phyloP scores from a whole-genome alignment of 805 yeast genomes.

The Candida alai region DNA sequence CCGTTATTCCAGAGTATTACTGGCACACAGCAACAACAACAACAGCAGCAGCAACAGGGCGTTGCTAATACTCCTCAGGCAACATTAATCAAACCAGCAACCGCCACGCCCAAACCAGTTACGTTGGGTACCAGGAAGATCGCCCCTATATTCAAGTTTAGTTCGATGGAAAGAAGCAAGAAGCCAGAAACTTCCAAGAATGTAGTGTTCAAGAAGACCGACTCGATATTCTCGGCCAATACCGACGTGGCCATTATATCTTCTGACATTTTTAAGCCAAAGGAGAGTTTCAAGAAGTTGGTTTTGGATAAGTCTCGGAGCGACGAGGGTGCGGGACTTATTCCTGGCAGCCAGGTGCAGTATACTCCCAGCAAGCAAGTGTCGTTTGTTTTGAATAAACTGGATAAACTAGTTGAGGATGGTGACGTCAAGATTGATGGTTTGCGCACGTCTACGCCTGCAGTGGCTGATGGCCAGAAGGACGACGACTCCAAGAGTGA shows the following conservation, averaged over 20 bases:
- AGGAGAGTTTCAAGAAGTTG: constrained; percentile 49
- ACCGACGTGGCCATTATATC: constrained; percentile 68
- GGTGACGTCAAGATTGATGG: constrained; percentile 1
- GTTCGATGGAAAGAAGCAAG: constrained; percentile 16
- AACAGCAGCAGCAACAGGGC: constrained; percentile 12
- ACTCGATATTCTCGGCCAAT: constrained; percentile 32
- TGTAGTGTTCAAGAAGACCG: constrained; percentile 10
- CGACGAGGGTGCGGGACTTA: constrained; percentile 5
- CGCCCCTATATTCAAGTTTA: constrained; percentile 46
- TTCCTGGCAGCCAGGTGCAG: constrained; percentile 15
- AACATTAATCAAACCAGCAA: constrained; percentile 19
- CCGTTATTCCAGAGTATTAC: constrained; percentile 56
- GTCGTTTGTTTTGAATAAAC: constrained; percentile 12
- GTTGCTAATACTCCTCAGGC: constrained; percentile 22
- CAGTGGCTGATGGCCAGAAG: neutral
- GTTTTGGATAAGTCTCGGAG: constrained; percentile 45
- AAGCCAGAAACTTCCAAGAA: constrained; percentile 9
- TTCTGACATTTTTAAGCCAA: constrained; percentile 69
- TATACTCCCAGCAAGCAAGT: constrained; percentile 16
- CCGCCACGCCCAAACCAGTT: constrained; percentile 48
- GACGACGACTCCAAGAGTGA: neutral
- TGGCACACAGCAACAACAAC: constrained; percentile 17
- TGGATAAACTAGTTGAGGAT: constrained; percentile 3
- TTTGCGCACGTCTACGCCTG: neutral
- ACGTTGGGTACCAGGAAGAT: constrained; percentile 60